A percentile compares a stretch with the other conserved stretches of the same genome.
These are phyloP conservation scores for Aspergillus udagawae DNA, from an alignment of 2,329 filamentous ascomycete genomes.

Conservation along the genomic window DNA sequence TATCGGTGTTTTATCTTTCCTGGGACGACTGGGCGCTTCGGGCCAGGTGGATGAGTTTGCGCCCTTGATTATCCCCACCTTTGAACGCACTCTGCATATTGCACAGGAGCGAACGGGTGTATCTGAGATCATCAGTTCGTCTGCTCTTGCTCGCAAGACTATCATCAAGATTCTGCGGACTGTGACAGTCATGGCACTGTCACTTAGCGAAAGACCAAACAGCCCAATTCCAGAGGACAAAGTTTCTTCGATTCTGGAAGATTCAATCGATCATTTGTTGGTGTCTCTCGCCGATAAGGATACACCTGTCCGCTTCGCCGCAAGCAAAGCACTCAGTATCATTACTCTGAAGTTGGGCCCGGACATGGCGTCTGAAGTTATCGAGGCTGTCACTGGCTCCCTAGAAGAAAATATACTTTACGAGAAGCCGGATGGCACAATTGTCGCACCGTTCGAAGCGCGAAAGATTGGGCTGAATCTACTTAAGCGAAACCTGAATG, in stretches of 20 bases:
- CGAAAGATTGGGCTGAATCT: slow-evolving; percentile 34
- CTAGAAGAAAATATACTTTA: slow-evolving; percentile 60
- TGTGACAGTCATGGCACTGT: slow-evolving; percentile 62
- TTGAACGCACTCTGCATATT: slow-evolving; percentile 59
- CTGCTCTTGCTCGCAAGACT: slow-evolving; percentile 75
- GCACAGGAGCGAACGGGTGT: slow-evolving; percentile 49
- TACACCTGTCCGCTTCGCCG: slow-evolving; percentile 82
- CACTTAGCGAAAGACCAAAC: slow-evolving; percentile 42
- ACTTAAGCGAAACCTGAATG: slow-evolving; percentile 57
- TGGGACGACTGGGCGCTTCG: slow-evolving; percentile 69
- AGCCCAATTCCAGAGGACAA: slow-evolving; percentile 25
- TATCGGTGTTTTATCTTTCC: slow-evolving; percentile 74
- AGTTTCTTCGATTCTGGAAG: slow-evolving; percentile 62
- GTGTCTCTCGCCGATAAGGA: slow-evolving; percentile 79
- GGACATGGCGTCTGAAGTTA: slow-evolving; percentile 79
- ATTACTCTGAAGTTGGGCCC: slow-evolving; percentile 74
- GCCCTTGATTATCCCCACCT: slow-evolving; percentile 62
- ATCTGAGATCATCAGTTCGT: slow-evolving; percentile 58
- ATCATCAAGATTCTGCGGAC: slow-evolving; percentile 81
- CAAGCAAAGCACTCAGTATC: slow-evolving; percentile 87
- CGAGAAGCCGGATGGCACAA: slow-evolving; percentile 43
- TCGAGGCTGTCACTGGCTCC: slow-evolving; percentile 75
- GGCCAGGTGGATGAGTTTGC: slow-evolving; percentile 72
- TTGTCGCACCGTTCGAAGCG: slow-evolving; percentile 34
- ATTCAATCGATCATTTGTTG: slow-evolving; percentile 75